Evolutionary conservation across 2,329 filamentous ascomycete species (phyloP).

Genomic region (Exophiala xenobiotica): DNA sequence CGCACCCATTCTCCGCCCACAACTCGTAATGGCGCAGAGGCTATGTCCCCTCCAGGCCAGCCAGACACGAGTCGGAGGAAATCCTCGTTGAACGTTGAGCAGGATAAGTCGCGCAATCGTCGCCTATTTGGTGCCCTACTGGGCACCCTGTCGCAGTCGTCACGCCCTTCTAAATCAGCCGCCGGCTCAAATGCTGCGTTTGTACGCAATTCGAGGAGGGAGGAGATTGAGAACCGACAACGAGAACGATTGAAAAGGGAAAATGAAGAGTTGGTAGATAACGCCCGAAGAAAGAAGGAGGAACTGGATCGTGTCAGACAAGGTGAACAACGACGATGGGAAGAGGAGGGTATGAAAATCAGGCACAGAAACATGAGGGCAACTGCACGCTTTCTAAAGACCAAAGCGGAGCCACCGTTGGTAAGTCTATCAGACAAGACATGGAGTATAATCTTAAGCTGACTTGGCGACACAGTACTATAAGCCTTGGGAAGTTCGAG

Average conservation of each 20-base stretch:
- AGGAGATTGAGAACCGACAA: conserved; percentile 79
- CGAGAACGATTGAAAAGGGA: conserved; percentile 71
- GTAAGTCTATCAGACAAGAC: conserved; percentile 4
- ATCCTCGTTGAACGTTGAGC: conserved; percentile 46
- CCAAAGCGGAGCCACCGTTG: conserved; percentile 70
- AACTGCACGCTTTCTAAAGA: conserved; percentile 71
- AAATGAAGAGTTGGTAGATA: conserved; percentile 68
- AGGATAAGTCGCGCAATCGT: conserved; percentile 82
- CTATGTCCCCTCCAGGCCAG: conserved; percentile 19
- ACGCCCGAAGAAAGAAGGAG: conserved; percentile 64
- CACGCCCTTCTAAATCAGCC: conserved; percentile 14
- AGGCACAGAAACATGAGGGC: conserved; percentile 71
- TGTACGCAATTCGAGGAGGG: conserved; percentile 63
- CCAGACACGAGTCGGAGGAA: conserved; percentile 10
- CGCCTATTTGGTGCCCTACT: conserved; percentile 82
- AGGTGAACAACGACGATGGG: conserved; percentile 70
- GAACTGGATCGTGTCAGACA: conserved; percentile 61
- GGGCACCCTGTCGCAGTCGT: conserved; percentile 69
- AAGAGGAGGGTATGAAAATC: conserved; percentile 58
- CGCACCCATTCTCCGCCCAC: conserved; percentile 28
- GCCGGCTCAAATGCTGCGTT: conserved; percentile 39
- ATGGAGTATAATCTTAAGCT: not conserved
- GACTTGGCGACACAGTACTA: conserved; percentile 57
- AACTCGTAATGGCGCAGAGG: conserved; percentile 3
- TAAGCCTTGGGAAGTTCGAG: conserved; percentile 73